phyloP scores from a whole-genome alignment of 2,329 filamentous ascomycete species.

The Ophiocordyceps camponoti-leonardi region DNA sequence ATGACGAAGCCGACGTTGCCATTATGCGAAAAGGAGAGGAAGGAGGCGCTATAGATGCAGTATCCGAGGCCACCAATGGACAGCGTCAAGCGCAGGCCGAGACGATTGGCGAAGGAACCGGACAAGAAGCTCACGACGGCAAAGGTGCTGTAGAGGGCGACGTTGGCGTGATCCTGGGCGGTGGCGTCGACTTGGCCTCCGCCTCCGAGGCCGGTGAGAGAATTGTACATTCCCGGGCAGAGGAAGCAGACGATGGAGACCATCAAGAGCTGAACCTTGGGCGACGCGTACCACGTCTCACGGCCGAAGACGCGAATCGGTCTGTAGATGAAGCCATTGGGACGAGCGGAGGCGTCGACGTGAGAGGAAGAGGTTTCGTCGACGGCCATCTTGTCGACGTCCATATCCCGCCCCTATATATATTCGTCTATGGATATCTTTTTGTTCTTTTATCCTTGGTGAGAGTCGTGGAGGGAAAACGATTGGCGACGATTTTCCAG shows the following conservation, averaged over 20 bases:
- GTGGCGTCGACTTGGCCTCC: slow-evolving; percentile 33
- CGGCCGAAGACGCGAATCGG: slow-evolving; percentile 33
- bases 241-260: slow-evolving; percentile 40
- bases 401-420: background rate
- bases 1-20: slow-evolving; percentile 52
- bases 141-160: slow-evolving; percentile 57
- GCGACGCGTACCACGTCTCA: slow-evolving; percentile 55
- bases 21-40: slow-evolving; percentile 55
- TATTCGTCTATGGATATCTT: too few relatives aligned
- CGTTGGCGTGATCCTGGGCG: slow-evolving; percentile 46
- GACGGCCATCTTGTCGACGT: slow-evolving; percentile 3
- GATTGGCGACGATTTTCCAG: too few relatives aligned
- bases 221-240: slow-evolving; percentile 60
- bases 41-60: slow-evolving; percentile 54
- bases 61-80: slow-evolving; percentile 62
- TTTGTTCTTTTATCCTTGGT: too few relatives aligned
- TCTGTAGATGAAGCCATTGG: slow-evolving; percentile 51
- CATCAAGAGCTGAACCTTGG: slow-evolving; percentile 53
- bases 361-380: slow-evolving; percentile 4
- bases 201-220: slow-evolving; percentile 46
- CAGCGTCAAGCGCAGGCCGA: slow-evolving; percentile 52
- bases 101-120: slow-evolving; percentile 60
- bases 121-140: slow-evolving; percentile 52
- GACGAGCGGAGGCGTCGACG: slow-evolving; percentile 13
- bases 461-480: too few relatives aligned